phyloP scores from a whole-genome alignment of 2,329 filamentous ascomycete species.

The Cladorrhinum sp. region DNA sequence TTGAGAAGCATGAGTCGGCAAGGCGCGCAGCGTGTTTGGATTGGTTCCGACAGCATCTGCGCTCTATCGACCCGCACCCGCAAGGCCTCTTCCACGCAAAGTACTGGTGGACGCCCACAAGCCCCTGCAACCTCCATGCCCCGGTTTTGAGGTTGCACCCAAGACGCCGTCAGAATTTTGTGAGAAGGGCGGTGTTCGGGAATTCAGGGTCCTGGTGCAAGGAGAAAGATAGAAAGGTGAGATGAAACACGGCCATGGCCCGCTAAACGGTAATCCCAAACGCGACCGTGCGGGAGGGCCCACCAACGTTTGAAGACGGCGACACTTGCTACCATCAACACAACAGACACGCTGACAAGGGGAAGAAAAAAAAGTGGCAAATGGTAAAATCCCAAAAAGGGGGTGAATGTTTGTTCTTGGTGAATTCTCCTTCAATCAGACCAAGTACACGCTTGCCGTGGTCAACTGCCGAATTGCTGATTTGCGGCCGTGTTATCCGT shows the following conservation, averaged over 20 bases:
- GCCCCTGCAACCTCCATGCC: constrained; percentile 1
- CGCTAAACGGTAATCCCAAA: constrained; percentile 31
- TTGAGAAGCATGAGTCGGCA: constrained; percentile 12
- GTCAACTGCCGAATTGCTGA: constrained; percentile 21
- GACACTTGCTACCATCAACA: constrained; percentile 18
- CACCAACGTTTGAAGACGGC: constrained; percentile 31
- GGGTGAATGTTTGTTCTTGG: constrained; percentile 7
- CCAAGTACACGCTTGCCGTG: constrained; percentile 6
- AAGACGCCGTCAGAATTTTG: constrained; percentile 6
- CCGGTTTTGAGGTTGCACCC: constrained; percentile 22
- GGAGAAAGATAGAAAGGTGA: constrained; percentile 14
- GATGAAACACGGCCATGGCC: constrained; percentile 38
- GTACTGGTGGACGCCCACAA: not conserved
- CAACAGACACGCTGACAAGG: constrained; percentile 7
- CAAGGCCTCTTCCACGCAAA: not conserved
- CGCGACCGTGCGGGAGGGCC: constrained; percentile 29
- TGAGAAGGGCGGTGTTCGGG: constrained; percentile 7
- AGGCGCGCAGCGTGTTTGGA: constrained; percentile 1
- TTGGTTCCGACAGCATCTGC: not conserved
- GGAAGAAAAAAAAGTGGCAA: constrained; percentile 10
- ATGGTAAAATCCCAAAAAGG: constrained; percentile 7
- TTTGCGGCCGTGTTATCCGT: constrained; percentile 14
- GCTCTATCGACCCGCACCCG: not conserved
- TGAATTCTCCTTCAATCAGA: constrained; percentile 12
- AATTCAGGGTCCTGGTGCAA: constrained; percentile 16